Base-by-base conservation (phyloP, 805 yeast species). In the Saturnispora saitoi region DNA sequence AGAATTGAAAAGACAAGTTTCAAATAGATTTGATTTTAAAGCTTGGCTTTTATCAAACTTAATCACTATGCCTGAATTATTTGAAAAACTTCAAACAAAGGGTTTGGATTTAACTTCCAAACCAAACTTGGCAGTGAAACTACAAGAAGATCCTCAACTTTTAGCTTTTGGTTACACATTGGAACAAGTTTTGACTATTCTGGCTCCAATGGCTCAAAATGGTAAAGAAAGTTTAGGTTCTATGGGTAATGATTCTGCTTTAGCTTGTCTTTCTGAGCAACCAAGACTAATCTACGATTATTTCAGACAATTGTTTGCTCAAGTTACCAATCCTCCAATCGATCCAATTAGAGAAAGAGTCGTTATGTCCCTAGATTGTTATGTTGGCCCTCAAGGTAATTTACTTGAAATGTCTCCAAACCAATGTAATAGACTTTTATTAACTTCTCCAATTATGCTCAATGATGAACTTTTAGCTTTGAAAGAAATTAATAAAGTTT, bases 341-440 rank as follows among this genome's bases (percentile, higher is more conserved):
- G 99, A 91, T 66, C 98, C 99, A 46, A 93, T 91, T 59, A 83
- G 98, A 67, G 99, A 91, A 71, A 83, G 83, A 51, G 86, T 91
- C 58, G 98, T 93, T 62, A 91, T 91, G 99, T 87, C 96, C 11
- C 76, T 93, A 57, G 96, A 91, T 67, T 91, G 99, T 70, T 88
- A 86, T 67, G 82, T 91, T 60, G 99, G 99, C 48, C 98, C 98
- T n/a, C 98, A 93, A 68, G 98, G 96, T 50, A 91, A 91, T 65
- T 70, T 91, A 55, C 76, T 91, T 61, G 98, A 93, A 67, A 88
- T 89, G 90, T 81, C 83, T 61, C 82, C 96, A 9, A 74, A 76
- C 49, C 98, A 93, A 71, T 91, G 97, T 75, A 85, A 90, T 71
- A 77, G 98, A 57, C 73, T 91, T 61, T 70, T 84, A 54, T 73